Evolutionary conservation across 352 stramenopile species (phyloP), one percentile per base, ranked within the genome.

Genomic region (Pythium brachiatum): DNA sequence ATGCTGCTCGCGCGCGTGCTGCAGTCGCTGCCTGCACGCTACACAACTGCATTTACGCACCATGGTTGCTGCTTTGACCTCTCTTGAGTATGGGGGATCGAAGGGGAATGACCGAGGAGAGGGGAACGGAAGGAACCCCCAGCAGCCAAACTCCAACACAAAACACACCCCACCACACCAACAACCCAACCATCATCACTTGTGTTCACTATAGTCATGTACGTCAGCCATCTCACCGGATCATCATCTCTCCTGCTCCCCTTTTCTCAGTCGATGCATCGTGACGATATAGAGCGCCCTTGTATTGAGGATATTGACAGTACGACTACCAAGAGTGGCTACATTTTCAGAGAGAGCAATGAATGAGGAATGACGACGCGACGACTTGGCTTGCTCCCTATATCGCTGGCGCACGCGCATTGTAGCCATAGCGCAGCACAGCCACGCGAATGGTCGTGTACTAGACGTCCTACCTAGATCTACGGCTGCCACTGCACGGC

Each of bases 401-500:
- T 27, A 47, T 47, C 39, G 7, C 39, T 26, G n/a, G 21, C 39
- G 39, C 9, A 20, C 20, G 39, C 8, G 39, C 21, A 44, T 20
- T 16, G n/a, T n/a, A 34, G 29, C 29, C 29, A 34, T 34, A 9
- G 29, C 9, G 29, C 29, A 34, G 29, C 29, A 34, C 29, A 34
- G 29, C 29, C 29, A 46, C n/a, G 38, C 6, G 15, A 11, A 21
- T 21, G 38, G n/a, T 7, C 38, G 38, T 46, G 15, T 11, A 23
- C 15, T 7, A 4, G 15, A 5, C 13, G 15, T n/a, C 15, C 34
- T 15, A 1, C 15, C 29, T 15, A 12, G 11, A 11, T 16, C 62
- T 60, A 90, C 25, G 79, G 74, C 23, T 76, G 53, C 81, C 81
- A 89, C 66, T 91, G 81, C 69, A 89, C 81, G 2, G 61, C 68